Percentiles rank a stretch among this genome's conserved stretches.
phyloP scores from a whole-genome alignment of 345 rosid species.

The Rhodomyrtus tomentosa region DNA sequence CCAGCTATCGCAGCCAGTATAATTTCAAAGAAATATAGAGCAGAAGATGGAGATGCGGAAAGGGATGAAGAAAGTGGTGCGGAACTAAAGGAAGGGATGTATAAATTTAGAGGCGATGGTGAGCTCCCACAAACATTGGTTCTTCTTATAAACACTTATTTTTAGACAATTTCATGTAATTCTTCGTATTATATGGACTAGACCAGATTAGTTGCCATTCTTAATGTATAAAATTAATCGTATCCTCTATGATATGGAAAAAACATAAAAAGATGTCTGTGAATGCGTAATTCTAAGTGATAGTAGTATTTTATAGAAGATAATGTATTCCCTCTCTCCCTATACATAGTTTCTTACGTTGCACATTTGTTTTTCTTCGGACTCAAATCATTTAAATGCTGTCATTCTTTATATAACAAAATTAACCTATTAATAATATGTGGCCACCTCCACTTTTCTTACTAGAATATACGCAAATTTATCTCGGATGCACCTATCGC shows the following conservation, averaged over 20 bases:
- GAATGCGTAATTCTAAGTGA: neutral
- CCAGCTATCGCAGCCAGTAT: neutral
- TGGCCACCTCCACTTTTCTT: neutral
- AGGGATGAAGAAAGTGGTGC: neutral
- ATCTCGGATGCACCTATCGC: rapidly evolving
- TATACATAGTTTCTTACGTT: neutral
- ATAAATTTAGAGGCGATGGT: neutral
- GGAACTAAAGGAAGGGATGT: neutral
- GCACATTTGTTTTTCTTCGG: neutral
- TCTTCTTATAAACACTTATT: neutral
- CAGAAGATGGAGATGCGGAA: neutral
- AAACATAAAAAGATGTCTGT: neutral
- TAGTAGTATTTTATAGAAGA: neutral
- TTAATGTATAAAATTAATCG: neutral
- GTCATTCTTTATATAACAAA: neutral
- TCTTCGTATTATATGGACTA: neutral
- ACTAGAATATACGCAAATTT: neutral
- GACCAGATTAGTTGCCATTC: neutral
- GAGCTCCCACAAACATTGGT: neutral
- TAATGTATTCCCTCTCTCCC: neutral
- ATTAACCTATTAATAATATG: neutral
- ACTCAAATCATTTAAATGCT: neutral
- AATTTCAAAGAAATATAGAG: neutral
- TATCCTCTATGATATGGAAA: neutral
- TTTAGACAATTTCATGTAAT: neutral